Base-by-base conservation (phyloP, 306 rosid species). In the Dalbergia cochinchinensis region DNA sequence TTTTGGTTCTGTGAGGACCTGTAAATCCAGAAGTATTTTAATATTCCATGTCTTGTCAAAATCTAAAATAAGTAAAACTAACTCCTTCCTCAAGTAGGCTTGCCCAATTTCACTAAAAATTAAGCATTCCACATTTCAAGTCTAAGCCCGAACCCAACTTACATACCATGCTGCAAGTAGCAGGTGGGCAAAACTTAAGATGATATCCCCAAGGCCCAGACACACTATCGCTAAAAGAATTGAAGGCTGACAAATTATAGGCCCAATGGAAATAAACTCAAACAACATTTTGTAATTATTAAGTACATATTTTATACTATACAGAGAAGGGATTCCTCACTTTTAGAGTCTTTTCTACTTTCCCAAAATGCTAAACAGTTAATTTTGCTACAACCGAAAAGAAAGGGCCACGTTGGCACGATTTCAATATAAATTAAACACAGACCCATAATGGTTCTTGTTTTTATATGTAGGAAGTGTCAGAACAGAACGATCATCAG, bases 1-100 rank as follows among this genome's bases (percentile, higher is more conserved):
- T 85, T 91, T 94, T 8, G 99, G 99, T 87, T 91, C 92, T 8
- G 88, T 90, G 64, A 94, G 97, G 77, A 94, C 97, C 99, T 94
- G 87, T 69, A 85, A 79, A 74, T 62, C 78, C 64, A 83, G 70
- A 33, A 70, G 55, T 14, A 65, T 22, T 79, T 82, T 9, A 45
- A 57, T 71, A 54, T 53, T 55, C 78, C 41, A 37, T 37, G 7
- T 4, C 31, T 26, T 26, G 2, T 26, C 31, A 26, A 26, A 26
- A 26, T 26, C 31, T 26, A 26, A 26, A 26, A 48, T 26, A 67
- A 51, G 7, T 31, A 53, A 66, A 60, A 22, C 53, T 31, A 66
- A 59, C 62, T 48, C 67, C 10, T 78, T 83, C 65, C 12, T 39
- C 65, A 73, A 58, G 61, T 12, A 12, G 62, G 26, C 47, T 73